phyloP scores from a whole-genome alignment of 2,329 filamentous ascomycete species.

The Ceratocystis harringtonii region DNA sequence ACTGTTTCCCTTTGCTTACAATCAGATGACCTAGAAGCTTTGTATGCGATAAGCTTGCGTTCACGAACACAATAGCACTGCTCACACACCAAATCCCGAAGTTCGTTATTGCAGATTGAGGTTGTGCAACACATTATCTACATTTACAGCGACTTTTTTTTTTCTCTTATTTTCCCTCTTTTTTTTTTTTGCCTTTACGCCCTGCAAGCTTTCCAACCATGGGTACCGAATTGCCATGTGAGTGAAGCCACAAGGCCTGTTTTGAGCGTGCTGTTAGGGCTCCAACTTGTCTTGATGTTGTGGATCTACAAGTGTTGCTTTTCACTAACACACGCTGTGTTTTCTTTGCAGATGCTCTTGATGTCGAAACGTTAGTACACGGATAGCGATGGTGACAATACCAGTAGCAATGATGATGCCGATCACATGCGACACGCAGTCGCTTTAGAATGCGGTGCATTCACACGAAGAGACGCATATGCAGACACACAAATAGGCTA shows the following conservation, averaged over 20 bases:
- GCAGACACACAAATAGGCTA: not conserved
- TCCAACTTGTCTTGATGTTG: not conserved
- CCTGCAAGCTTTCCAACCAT: conserved; percentile 24
- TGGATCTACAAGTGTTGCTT: not conserved
- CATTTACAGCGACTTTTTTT: not conserved
- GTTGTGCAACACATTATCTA: not conserved
- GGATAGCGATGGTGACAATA: conserved; percentile 6
- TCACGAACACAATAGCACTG: not conserved
- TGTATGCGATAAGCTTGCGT: not conserved
- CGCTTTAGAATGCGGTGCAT: not conserved
- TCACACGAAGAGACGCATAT: not conserved
- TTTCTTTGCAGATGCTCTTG: conserved; percentile 62
- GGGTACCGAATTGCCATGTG: conserved; percentile 36
- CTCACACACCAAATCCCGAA: not conserved
- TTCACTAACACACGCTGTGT: not conserved
- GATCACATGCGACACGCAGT: not conserved
- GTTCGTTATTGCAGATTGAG: not conserved
- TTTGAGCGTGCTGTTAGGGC: not conserved
- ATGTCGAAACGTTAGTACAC: conserved; percentile 70
- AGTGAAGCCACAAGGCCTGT: conserved; percentile 20
- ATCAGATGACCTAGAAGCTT: not conserved
- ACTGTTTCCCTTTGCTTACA: not conserved
- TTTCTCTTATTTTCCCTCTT: not conserved
- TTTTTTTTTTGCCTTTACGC: not conserved
- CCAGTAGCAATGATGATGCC: not conserved